These are phyloP conservation scores for Hypoxylon crocopeplum DNA, from an alignment of 495 filamentous ascomycete genomes.

Conservation along the genomic window DNA sequence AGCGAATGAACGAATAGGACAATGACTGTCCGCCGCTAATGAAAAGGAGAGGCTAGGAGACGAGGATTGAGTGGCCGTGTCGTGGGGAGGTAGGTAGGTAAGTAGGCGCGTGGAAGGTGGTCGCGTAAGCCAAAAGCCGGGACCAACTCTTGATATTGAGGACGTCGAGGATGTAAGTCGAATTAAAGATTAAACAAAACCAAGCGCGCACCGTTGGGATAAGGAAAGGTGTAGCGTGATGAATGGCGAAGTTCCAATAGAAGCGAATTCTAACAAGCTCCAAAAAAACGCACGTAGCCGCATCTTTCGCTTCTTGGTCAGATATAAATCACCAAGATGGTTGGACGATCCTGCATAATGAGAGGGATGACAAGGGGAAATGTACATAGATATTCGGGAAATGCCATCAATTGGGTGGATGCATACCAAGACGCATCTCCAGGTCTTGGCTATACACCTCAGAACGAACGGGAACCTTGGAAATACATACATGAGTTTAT, in stretches of 20 bases:
- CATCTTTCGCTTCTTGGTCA: constrained; percentile 19
- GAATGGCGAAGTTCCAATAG: constrained; percentile 13
- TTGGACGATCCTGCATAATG: constrained; percentile 11
- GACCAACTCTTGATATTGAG: not conserved
- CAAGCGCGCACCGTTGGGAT: not conserved
- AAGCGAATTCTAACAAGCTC: constrained; percentile 14
- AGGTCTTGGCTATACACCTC: constrained; percentile 17
- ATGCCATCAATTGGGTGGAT: constrained; percentile 9
- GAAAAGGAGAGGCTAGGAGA: too few species aligned
- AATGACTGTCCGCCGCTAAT: too few species aligned
- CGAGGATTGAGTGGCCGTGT: too few species aligned
- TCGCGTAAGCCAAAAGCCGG: not conserved
- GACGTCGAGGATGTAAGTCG: constrained; percentile 6
- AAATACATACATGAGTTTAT: not conserved
- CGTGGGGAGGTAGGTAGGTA: not conserved
- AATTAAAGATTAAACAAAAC: constrained; percentile 15
- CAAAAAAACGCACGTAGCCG: constrained; percentile 29
- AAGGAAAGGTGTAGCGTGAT: constrained; percentile 1
- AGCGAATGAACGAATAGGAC: too few species aligned
- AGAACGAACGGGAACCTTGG: not conserved
- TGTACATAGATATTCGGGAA: constrained; percentile 17
- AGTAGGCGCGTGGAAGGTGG: not conserved
- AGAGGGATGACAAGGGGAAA: constrained; percentile 2
- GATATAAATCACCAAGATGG: constrained; percentile 19
- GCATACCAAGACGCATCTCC: constrained; percentile 17